phyloP scores from a whole-genome alignment of 306 rosid species.

The Cajanus cajan region DNA sequence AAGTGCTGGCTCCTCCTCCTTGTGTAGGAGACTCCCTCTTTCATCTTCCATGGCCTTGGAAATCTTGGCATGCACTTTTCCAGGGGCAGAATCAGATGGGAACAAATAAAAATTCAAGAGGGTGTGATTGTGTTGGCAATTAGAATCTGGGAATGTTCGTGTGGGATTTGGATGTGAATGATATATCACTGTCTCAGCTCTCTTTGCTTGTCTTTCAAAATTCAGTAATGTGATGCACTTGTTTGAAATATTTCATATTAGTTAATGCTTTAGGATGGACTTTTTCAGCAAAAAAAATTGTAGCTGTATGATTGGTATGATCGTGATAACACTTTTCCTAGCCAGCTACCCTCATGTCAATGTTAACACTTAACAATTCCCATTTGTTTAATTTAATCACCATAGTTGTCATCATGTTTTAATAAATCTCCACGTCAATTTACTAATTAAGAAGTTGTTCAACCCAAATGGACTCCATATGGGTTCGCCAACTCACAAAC shows the following conservation, averaged over 20 bases:
- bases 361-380: background rate
- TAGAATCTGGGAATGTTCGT: background rate
- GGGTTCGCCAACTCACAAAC: background rate
- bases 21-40: constrained; percentile 16
- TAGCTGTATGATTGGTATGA: background rate
- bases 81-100: background rate
- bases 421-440: background rate
- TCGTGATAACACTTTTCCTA: background rate
- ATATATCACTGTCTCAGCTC: background rate
- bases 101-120: constrained; percentile 28
- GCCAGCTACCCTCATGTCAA: background rate
- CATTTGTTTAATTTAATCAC: background rate
- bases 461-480: background rate
- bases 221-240: background rate
- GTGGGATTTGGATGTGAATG: background rate
- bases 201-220: background rate
- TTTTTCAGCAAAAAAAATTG: background rate
- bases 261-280: background rate
- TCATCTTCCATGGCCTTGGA: constrained; percentile 54
- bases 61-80: background rate
- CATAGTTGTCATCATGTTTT: background rate
- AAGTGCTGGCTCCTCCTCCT: background rate
- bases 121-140: background rate
- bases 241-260: background rate
- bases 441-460: background rate